These are phyloP conservation scores for Trichomonas vaginalis DNA, from an alignment of 208 protist species.

Conservation along the genomic window DNA sequence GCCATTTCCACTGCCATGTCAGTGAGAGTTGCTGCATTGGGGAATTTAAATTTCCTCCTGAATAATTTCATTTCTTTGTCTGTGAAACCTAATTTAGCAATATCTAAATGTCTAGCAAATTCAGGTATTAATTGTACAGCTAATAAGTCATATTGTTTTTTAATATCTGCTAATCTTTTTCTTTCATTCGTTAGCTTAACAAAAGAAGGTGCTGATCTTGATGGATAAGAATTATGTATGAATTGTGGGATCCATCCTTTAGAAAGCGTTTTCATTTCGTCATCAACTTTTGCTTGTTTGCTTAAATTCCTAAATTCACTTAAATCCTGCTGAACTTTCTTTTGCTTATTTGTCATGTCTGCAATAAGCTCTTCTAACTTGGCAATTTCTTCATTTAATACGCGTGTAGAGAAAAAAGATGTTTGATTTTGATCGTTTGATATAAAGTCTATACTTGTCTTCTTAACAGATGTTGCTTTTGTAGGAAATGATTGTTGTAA, in stretches of 20 bases:
- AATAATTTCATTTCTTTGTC: not conserved
- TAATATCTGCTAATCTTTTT: not conserved
- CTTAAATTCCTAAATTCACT: not conserved
- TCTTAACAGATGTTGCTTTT: not conserved
- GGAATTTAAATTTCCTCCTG: not conserved
- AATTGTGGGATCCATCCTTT: not conserved
- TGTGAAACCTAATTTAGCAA: not conserved
- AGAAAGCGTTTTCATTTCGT: not conserved
- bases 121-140: not conserved
- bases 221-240: not conserved
- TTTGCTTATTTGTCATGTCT: not conserved
- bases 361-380: not conserved
- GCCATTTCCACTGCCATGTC: not conserved
- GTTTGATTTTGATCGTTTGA: not conserved
- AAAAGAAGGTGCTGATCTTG: not conserved
- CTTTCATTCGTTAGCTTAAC: not conserved
- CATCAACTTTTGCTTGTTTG: not conserved
- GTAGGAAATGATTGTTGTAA: not conserved
- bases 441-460: not conserved
- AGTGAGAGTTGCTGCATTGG: not conserved
- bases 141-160: not conserved
- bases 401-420: not conserved
- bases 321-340: not conserved
- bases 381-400: not conserved
- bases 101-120: not conserved